These are phyloP conservation scores for Ustilago hordei DNA, from an alignment of 1,284 basidiomycete species.

Conservation along the genomic window DNA sequence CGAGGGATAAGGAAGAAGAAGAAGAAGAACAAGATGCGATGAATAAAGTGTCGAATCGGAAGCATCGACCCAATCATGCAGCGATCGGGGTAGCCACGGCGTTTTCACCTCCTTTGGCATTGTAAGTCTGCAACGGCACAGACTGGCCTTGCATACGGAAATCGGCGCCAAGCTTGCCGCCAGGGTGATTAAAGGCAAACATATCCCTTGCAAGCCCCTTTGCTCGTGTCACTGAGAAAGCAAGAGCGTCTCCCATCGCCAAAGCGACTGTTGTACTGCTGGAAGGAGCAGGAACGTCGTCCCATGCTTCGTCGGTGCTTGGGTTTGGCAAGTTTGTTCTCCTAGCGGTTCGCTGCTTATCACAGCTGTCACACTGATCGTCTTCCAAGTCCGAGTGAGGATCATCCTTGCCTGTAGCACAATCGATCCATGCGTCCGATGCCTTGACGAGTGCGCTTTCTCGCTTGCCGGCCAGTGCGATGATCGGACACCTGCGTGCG, in stretches of 20 bases:
- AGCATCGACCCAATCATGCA: constrained; percentile 9
- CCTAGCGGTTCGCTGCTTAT: constrained; percentile 8
- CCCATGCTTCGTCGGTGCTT: constrained; percentile 53
- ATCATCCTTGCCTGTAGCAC: constrained; percentile 63
- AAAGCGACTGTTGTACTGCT: constrained; percentile 69
- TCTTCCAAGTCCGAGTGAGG: constrained; percentile 54
- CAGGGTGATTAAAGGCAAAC: constrained; percentile 70
- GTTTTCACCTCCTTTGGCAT: constrained; percentile 22
- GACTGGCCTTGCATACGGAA: constrained; percentile 39
- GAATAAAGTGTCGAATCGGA: too few relatives aligned
- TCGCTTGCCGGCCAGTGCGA: constrained; percentile 68
- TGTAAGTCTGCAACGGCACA: constrained; percentile 23
- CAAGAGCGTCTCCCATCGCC: constrained; percentile 70
- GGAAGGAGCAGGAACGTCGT: constrained; percentile 69
- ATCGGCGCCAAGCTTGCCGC: constrained; percentile 67
- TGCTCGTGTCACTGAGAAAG: constrained; percentile 60
- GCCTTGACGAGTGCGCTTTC: constrained; percentile 66
- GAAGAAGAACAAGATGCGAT: too few relatives aligned
- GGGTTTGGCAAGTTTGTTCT: constrained; percentile 15
- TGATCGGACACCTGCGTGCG: constrained; percentile 63
- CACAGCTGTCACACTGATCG: constrained; percentile 21
- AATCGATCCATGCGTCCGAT: constrained; percentile 68
- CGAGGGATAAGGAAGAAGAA: too few relatives aligned
- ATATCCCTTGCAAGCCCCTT: constrained; percentile 49
- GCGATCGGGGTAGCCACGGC: constrained; percentile 40